Evolutionary conservation across 2,329 filamentous ascomycete species (phyloP).

Genomic region (Talaromyces sp.): DNA sequence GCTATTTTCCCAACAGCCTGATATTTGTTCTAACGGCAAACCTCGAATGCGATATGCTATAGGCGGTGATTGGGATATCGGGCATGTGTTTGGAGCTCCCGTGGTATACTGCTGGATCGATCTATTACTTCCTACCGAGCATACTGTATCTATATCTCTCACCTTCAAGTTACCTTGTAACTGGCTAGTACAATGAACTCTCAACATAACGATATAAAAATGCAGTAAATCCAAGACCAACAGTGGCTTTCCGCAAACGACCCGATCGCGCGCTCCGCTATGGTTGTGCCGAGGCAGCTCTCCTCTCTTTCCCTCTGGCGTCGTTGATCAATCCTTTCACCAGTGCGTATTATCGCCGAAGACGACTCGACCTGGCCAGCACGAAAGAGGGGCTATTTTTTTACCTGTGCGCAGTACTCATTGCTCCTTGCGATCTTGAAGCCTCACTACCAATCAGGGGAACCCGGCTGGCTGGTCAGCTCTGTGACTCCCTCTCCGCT

Average conservation of each 20-base stretch:
- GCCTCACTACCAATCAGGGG: background rate
- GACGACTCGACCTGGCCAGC: background rate
- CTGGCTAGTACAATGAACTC: background rate
- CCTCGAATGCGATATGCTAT: background rate
- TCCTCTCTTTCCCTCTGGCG: background rate
- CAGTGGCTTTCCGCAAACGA: background rate
- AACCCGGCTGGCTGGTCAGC: background rate
- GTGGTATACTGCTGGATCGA: background rate
- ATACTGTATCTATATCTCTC: background rate
- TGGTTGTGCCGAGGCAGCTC: background rate
- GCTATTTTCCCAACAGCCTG: background rate
- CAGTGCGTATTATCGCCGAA: background rate
- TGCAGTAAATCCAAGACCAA: background rate
- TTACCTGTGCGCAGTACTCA: background rate
- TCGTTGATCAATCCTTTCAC: background rate
- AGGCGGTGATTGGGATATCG: background rate
- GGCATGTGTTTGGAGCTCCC: background rate
- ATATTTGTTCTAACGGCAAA: background rate
- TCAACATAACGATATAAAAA: background rate
- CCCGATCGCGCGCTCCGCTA: background rate
- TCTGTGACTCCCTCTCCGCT: background rate
- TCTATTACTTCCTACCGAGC: background rate
- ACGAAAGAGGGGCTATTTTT: background rate
- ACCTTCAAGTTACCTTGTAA: background rate
- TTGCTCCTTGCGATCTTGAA: background rate